Evolutionary conservation across 495 filamentous ascomycete species (phyloP), one percentile per base, ranked within the genome.

Genomic region (Evansstolkia leycettana): DNA sequence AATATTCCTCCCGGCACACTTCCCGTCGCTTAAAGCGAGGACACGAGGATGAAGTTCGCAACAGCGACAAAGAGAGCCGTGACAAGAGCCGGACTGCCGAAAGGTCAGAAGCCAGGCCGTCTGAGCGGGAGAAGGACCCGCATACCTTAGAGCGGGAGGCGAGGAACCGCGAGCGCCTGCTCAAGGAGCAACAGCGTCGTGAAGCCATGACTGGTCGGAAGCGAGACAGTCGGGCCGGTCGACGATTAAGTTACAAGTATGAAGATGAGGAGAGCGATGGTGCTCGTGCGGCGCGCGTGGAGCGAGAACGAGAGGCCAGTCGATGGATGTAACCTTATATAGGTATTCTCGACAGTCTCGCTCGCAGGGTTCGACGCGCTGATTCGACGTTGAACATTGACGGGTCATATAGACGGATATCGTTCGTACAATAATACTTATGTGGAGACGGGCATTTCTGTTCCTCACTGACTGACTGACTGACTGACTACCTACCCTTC

Each of bases 61-160:
- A 40, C 32, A 50, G 43, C 7, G 26, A 41, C 17, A 47, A 25
- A 11, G 43, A 47, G 26, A 18, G 48, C 27, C 36, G 26, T 19
- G 24, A 40, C n/a, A 45, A 43, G 36, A 42, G 50, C 6, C 24
- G 33, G 25, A 14, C 38, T 9, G 42, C 50, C 2, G 43, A 48
- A 28, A 32, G 17, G 13, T 5, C 28, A 8, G 7, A 36, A 14
- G 10, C 52, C 12, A n/a, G n/a, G n/a, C n/a, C n/a, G n/a, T n/a
- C n/a, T n/a, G 65, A 64, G 7, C 63, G 65, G 0, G 59, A 61
- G 9, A 65, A 70, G 43, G 80, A 94, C 49, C 75, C 78, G 0
- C 78, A 88, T 46, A 79, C 80, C 0, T 60, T 79, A 1, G 85
- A 89, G 48, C 77, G 85, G 11, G 81, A 85, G 51, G 76, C 76